Percentiles rank a stretch among this genome's conserved stretches.
Evolutionary conservation across 768 basidiomycete species (phyloP).

Genomic region (Crucibulum laeve): DNA sequence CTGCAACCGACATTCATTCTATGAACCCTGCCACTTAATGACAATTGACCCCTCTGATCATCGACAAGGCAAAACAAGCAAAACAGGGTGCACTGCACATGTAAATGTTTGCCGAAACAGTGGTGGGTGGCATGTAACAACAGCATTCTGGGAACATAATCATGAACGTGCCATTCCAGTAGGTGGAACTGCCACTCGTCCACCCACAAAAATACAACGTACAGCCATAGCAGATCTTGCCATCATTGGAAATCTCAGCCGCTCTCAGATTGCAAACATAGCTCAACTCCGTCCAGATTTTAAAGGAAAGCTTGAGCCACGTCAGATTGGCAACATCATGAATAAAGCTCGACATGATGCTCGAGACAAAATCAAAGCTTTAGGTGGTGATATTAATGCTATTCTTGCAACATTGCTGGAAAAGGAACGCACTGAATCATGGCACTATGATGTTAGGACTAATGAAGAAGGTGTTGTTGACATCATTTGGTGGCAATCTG

Average conservation of each 20-base stretch:
- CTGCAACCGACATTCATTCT: conserved; percentile 12
- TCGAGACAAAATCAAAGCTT: background rate
- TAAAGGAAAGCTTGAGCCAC: conserved; percentile 15
- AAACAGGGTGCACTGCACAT: conserved; percentile 15
- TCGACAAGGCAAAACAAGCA: conserved; percentile 10
- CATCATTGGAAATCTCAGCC: conserved; percentile 5
- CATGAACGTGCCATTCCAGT: conserved; percentile 16
- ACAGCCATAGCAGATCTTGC: conserved; percentile 8
- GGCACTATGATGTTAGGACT: background rate
- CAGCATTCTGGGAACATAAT: conserved; percentile 16
- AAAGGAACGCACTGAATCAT: background rate
- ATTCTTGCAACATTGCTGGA: background rate
- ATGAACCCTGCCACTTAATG: conserved; percentile 1
- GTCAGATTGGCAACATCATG: conserved; percentile 16
- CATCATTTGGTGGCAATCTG: background rate
- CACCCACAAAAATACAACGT: conserved; percentile 16
- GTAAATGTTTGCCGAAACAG: conserved; percentile 12
- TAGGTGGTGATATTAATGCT: background rate
- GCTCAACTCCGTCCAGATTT: conserved; percentile 4
- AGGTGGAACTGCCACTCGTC: conserved; percentile 10
- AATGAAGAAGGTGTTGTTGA: background rate
- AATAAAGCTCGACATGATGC: background rate
- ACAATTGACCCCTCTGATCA: conserved; percentile 16
- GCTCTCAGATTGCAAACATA: conserved; percentile 5
- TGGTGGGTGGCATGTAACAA: conserved; percentile 10